Percentiles rank a stretch among this genome's conserved stretches.
These are phyloP conservation scores for Metschnikowia anglica DNA, from an alignment of 805 yeast species.

Conservation along the genomic window DNA sequence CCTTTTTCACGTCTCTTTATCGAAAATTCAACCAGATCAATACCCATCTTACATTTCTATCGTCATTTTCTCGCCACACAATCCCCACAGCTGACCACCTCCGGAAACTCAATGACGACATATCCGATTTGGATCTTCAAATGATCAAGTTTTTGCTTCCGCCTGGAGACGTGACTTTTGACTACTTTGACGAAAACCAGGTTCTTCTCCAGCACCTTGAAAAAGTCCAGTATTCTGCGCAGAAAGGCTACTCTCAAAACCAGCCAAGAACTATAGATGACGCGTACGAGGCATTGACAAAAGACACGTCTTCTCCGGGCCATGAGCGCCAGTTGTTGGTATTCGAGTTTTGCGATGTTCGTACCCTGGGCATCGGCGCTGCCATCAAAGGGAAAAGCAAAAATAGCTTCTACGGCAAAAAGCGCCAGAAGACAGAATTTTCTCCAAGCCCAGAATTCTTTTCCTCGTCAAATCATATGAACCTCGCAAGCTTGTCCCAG, in stretches of 20 bases:
- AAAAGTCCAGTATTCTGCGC: constrained; percentile 38
- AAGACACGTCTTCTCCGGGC: constrained; percentile 47
- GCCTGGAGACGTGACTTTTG: constrained; percentile 59
- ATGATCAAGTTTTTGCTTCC: constrained; percentile 63
- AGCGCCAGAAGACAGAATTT: constrained; percentile 4
- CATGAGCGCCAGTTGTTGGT: constrained; percentile 55
- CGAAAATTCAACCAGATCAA: constrained; percentile 18
- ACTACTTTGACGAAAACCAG: constrained; percentile 79
- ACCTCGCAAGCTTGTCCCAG: constrained; percentile 50
- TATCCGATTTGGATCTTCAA: constrained; percentile 58
- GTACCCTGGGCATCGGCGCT: constrained; percentile 48
- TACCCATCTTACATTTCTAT: constrained; percentile 41
- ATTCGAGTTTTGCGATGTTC: constrained; percentile 75
- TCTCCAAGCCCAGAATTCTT: constrained; percentile 25
- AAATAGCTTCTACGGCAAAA: constrained; percentile 7
- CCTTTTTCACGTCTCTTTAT: constrained; percentile 11
- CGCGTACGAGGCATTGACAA: constrained; percentile 55
- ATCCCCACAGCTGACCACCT: constrained; percentile 33
- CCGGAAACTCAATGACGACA: constrained; percentile 30
- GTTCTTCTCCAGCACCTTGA: constrained; percentile 45
- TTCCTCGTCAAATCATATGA: constrained; percentile 41
- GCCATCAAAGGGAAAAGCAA: constrained; percentile 24
- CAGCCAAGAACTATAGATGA: constrained; percentile 42
- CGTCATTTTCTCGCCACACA: constrained; percentile 21
- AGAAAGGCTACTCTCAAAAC: constrained; percentile 36